Evolutionary conservation across 129 eudicot species (phyloP), one percentile per base, ranked within the genome.

Genomic region (Flaveria brownii): DNA sequence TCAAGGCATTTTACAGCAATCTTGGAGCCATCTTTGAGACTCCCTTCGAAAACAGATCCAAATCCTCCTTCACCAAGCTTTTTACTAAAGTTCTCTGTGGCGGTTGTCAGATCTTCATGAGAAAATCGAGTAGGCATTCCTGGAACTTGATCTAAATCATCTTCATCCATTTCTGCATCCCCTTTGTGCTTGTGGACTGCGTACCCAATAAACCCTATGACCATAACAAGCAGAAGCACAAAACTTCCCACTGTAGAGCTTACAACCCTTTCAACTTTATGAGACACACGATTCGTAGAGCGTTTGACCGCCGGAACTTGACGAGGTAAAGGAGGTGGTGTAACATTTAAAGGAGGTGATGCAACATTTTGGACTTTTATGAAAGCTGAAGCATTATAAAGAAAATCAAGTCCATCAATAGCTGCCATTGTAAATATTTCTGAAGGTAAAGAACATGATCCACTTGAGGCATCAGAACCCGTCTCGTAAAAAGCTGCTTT

Each of bases 11-110:
- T 78, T 0, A 78, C 76, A 15, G 82, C 82, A n/a, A 78, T 65
- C n/a, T 59, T 16, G 0, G 76, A 69, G 13, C 82, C 82, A 16
- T 69, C 82, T 39, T 56, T 46, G 1, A 70, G 28, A 11, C 41
- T 63, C 39, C 77, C 82, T 26, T 56, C 23, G 41, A 70, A 80
- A 15, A 73, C 84, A 0, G 79, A 62, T 36, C 84, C 79, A 42
- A 80, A 86, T 30, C 91, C 91, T 25, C 88, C 91, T 28, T 46
- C 50, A 10, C 91, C 88, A 45, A 87, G 86, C 73, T 87, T 87
- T 60, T 74, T 76, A 20, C 33, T 63, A 59, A 84, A 87, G 73
- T 84, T 52, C 8, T 79, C 65, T 10, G 88, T 84, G 39, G 77
- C 81, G 0, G n/a, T 25, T 14, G 56, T 71, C 15, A 84, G 71